Base-by-base conservation (phyloP, 2,329 filamentous ascomycete genomes). In the Exophiala oligosperma region DNA sequence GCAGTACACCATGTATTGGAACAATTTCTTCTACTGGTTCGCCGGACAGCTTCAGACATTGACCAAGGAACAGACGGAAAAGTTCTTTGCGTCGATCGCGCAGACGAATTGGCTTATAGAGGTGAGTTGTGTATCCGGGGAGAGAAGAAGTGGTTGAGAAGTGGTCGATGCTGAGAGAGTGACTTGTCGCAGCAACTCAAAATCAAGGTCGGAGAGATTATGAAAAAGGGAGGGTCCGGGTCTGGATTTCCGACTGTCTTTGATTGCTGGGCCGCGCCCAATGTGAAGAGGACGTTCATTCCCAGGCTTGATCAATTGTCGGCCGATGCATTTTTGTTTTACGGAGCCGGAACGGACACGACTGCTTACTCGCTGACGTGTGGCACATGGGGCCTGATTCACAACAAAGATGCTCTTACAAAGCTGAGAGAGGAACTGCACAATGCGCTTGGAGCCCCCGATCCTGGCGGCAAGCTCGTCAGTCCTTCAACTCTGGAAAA, bases 101-200 rank as follows among this genome's bases (percentile, higher is more conserved):
- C 44, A 46, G 14, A 59, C 52, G 17, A 72, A 72, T 2, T 69
- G 67, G 28, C 59, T 70, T 2, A 57, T 59, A 3, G 57, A 63
- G n/a, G 53, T 57, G 28, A 49, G 44, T 17, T 14, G 24, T 28
- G 29, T n/a, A 40, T 54, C 49, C 35, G 35, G 17, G 21, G 17
- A 6, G 38, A 17, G n/a, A 41, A 9, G 14, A 17, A 41, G 38
- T 4, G n/a, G 9, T 9, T 41, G 4, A 5, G 3, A 17, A 17
- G 11, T 7, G 17, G n/a, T 23, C 11, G 29, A 41, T 41, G 6
- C 38, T 41, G 38, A 41, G 5, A 41, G 49, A 41, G 17, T 17
- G 17, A 14, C 3, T 26, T 46, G 2, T 26, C 40, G 35, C 21
- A 60, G 49, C 48, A 66, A 70, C 29, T 67, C 66, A 1, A 62